These are phyloP conservation scores for Xylariales sp. DNA, from an alignment of 2,329 filamentous ascomycete genomes.

Conservation along the genomic window DNA sequence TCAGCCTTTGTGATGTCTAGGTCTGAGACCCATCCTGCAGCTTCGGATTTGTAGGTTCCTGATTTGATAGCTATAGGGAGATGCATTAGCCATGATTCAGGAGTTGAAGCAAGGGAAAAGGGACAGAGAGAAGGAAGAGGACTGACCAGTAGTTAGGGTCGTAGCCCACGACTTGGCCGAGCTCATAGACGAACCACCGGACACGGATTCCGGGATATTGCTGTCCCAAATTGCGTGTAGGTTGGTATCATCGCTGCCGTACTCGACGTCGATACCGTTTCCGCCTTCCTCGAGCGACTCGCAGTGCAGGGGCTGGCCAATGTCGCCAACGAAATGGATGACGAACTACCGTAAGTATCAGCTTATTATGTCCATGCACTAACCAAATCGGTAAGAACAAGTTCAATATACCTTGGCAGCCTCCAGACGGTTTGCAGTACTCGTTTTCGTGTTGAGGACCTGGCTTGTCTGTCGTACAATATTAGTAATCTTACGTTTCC, in stretches of 20 bases:
- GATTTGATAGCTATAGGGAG: constrained; percentile 28
- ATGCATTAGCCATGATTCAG: not conserved
- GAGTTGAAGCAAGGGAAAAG: not conserved
- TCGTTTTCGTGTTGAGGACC: constrained; percentile 21
- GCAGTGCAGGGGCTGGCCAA: constrained; percentile 51
- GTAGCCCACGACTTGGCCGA: constrained; percentile 35
- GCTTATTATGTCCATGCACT: too few species aligned
- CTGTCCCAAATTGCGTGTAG: constrained; percentile 60
- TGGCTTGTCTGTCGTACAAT: constrained; percentile 22
- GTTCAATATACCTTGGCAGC: constrained; percentile 32
- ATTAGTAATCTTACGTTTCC: too few species aligned
- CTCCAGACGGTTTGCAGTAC: constrained; percentile 23
- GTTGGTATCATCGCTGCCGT: constrained; percentile 47
- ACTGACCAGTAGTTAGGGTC: constrained; percentile 26
- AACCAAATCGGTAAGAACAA: too few species aligned
- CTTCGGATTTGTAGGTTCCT: constrained; percentile 30
- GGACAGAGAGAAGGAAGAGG: not conserved
- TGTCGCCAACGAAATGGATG: constrained; percentile 47
- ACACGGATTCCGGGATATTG: constrained; percentile 45
- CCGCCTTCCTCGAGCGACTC: constrained; percentile 49
- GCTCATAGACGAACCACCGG: constrained; percentile 30
- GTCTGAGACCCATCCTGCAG: constrained; percentile 30
- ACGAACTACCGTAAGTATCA: too few species aligned
- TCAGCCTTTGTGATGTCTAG: constrained; percentile 28
- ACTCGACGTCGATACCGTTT: constrained; percentile 52